Evolutionary conservation across 106 monocot species (phyloP), one percentile per base, ranked within the genome.

Genomic region (Cymbidium sinense): DNA sequence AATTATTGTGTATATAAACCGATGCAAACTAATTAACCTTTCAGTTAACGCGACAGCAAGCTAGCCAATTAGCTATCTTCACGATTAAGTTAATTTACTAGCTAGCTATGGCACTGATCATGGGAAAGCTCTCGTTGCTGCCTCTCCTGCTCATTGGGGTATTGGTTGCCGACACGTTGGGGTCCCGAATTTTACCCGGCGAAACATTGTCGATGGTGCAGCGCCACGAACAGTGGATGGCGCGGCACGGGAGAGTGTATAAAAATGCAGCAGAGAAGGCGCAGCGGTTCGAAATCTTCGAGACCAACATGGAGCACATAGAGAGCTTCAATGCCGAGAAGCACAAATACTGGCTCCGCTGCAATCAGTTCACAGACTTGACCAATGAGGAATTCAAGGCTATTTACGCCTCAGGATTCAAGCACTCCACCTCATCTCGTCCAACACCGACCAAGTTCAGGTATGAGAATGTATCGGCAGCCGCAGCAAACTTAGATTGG

Each of bases 401-500:
- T n/a, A n/a, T n/a, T n/a, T n/a, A 73, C 86, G 15, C 91, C 89
- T 81, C 88, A 78, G 4, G 39, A 70, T 75, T 55, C 51, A 25
- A 28, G 89, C 77, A 50, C 83, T 91, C 17, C 89, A 89, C 70
- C 8, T 50, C 74, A 71, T 69, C 62, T 35, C 34, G 6, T 29
- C 61, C 30, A 67, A 4, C 18, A 31, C 28, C 18, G 74, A 15
- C 23, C 82, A 87, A n/a, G n/a, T n/a, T n/a, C n/a, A n/a, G n/a
- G n/a, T n/a, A n/a, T n/a, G n/a, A n/a, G n/a, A n/a, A n/a, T 2
- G 89, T 89, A 1, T 74, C 76, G 25, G 70, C 78, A 91, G 27
- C 91, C 87, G 44, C 83, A 86, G 5, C 77, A 76, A 78, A 77
- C 50, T 80, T 95, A 5, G 94, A 95, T 34, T 95, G 91, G 91